Conservation (phyloP, 1,284 basidiomycete species). For the Apiotrichum gracile region DNA sequence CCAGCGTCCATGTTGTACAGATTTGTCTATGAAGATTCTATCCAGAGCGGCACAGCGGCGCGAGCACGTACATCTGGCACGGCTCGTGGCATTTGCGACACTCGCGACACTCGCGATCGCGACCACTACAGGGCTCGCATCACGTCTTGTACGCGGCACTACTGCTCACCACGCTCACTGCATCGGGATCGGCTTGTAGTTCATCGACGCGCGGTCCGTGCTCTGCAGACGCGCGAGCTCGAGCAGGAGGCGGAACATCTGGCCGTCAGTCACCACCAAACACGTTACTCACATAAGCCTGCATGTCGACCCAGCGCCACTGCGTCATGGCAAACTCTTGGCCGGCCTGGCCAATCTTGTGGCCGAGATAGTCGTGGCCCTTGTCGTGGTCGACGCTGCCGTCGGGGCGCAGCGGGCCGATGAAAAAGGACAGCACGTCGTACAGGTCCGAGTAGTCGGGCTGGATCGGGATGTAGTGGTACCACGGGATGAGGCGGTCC, state of each 20-base stretch:
- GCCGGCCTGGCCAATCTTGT: conserved; percentile 49
- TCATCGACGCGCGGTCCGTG: conserved; percentile 34
- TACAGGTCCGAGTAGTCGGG: conserved; percentile 50
- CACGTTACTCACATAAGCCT: conserved; percentile 44
- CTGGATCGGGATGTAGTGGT: conserved; percentile 49
- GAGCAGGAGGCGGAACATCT: conserved; percentile 45
- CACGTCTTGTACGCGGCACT: not conserved
- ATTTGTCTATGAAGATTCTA: not conserved
- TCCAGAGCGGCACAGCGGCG: too few species aligned
- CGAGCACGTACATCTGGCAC: too few species aligned
- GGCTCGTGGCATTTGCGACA: too few species aligned
- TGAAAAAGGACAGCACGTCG: conserved; percentile 50
- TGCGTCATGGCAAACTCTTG: conserved; percentile 48
- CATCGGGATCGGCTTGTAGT: conserved; percentile 5
- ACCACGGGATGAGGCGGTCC: conserved; percentile 35
- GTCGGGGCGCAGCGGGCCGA: conserved; percentile 40
- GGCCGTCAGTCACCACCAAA: not conserved
- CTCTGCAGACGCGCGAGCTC: conserved; percentile 40
- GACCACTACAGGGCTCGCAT: too few species aligned
- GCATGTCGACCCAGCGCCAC: conserved; percentile 51
- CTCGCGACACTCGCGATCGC: too few species aligned
- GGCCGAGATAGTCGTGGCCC: conserved; percentile 48
- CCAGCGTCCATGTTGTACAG: not conserved
- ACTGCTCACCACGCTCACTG: not conserved
- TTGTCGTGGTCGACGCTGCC: conserved; percentile 37